Conservation (phyloP, 495 filamentous ascomycete species). For the Penicillium roqueforti region DNA sequence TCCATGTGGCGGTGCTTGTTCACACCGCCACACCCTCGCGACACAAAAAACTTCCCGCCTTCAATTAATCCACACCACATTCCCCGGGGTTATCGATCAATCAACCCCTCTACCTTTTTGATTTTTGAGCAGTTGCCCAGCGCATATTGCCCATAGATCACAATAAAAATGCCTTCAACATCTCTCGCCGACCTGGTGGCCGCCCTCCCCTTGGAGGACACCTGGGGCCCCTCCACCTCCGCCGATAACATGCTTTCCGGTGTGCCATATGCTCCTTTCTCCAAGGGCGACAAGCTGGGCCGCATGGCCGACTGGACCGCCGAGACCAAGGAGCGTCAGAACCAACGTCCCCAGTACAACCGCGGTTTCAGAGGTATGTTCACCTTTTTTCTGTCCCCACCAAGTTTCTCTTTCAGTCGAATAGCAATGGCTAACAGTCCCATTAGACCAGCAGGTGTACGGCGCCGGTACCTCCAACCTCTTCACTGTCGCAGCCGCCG, state of each 20-base stretch:
- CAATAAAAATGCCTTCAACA: slow-evolving; percentile 46
- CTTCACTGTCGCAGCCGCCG: slow-evolving; percentile 84
- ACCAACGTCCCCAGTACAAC: slow-evolving; percentile 82
- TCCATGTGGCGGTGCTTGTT: slow-evolving; percentile 30
- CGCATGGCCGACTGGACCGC: slow-evolving; percentile 98
- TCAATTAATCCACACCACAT: slow-evolving; percentile 32
- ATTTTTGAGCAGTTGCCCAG: slow-evolving; percentile 14
- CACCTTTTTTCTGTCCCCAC: slow-evolving; percentile 11
- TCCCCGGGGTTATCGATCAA: slow-evolving; percentile 15
- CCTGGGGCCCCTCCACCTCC: slow-evolving; percentile 81
- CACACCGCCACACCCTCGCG: slow-evolving; percentile 40
- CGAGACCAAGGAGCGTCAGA: slow-evolving; percentile 83
- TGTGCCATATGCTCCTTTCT: slow-evolving; percentile 95
- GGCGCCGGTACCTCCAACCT: slow-evolving; percentile 82
- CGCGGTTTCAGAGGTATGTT: slow-evolving; percentile 80
- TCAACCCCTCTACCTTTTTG: slow-evolving; percentile 15
- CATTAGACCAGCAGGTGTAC: slow-evolving; percentile 89
- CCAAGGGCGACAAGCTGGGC: slow-evolving; percentile 96
- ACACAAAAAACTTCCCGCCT: slow-evolving; percentile 41
- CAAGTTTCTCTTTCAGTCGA: neutral
- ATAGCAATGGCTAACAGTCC: slow-evolving; percentile 2
- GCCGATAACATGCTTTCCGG: slow-evolving; percentile 84
- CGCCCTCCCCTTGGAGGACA: slow-evolving; percentile 59
- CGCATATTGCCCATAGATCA: slow-evolving; percentile 15
- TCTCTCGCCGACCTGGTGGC: slow-evolving; percentile 58